Base-by-base conservation (phyloP, 2,329 filamentous ascomycete genomes). In the Xylaria sp. region DNA sequence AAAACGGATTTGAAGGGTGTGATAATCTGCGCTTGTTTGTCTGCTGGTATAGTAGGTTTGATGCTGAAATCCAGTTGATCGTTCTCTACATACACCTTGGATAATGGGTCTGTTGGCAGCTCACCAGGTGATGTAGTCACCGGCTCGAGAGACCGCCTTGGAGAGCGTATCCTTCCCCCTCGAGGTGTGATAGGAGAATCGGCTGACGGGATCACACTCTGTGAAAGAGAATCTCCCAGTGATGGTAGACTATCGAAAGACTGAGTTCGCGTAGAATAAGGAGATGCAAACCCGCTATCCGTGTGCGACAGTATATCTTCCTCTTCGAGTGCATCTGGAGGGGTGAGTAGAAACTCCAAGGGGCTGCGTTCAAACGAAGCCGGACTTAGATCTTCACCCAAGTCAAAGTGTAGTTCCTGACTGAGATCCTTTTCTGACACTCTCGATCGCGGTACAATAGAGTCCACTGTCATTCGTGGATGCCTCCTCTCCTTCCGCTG, bases 221-320 rank as follows among this genome's bases (percentile, higher is more conserved):
- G 87, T 6, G 81, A 82, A 59, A 85, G 82, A 0, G 88, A 90
- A 54, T 85, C 85, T 51, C 83, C 83, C 8, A 91, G 78, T 0
- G 88, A 91, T 1, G 88, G 88, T 69, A 90, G 83, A 2, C 88
- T 91, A 69, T 90, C 88, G 60, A 86, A 81, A 12, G 88, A 91
- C 8, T 85, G 81, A 1, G 87, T 87, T 61, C 87, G 84, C 1
- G 82, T 85, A 3, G 86, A 89, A 57, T 87, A 76, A 21, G 82
- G 78, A 9, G 85, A 88, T 27, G 84, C 84, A 25, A 84, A 80
- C 40, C 83, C 83, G 76, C 85, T 87, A 65, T 89, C 87, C 73
- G 83, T 86, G 21, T 66, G 74, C 4, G 82, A 72, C 3, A 82
- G 83, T 16, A 76, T 75, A 57, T 83, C 82, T 69, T 88, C 85